Evolutionary conservation across 2,329 filamentous ascomycete genomes (phyloP).

Genomic region (Trichoderma pleuroti): DNA sequence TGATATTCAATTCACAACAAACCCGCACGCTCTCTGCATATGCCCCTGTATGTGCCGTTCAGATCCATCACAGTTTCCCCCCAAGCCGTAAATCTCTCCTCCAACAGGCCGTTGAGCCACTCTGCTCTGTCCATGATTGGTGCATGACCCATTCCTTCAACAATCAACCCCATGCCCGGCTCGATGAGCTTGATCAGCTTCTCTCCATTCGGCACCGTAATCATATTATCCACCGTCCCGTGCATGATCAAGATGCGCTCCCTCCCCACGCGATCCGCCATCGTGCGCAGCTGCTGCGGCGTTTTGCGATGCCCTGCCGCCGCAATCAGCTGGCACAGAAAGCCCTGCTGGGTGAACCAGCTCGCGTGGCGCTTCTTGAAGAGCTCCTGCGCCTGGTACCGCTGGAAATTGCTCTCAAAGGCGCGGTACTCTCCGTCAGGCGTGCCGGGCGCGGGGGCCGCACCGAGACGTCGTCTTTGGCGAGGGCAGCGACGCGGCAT

Average conservation of each 20-base stretch:
- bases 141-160: slow-evolving; percentile 74
- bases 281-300: slow-evolving; percentile 56
- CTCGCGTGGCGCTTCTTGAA: slow-evolving; percentile 61
- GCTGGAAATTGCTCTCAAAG: slow-evolving; percentile 75
- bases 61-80: slow-evolving; percentile 41
- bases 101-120: slow-evolving; percentile 65
- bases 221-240: slow-evolving; percentile 74
- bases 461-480: slow-evolving; percentile 40
- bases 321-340: slow-evolving; percentile 73
- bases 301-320: slow-evolving; percentile 78
- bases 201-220: slow-evolving; percentile 65
- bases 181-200: slow-evolving; percentile 62
- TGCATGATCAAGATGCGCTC: slow-evolving; percentile 75
- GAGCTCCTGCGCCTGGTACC: slow-evolving; percentile 77
- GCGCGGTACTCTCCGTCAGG: slow-evolving; percentile 40
- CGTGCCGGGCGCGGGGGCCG: slow-evolving; percentile 31
- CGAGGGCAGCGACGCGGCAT: slow-evolving; percentile 52
- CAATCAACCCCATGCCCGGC: slow-evolving; percentile 58
- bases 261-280: slow-evolving; percentile 67
- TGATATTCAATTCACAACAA: background rate
- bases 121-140: slow-evolving; percentile 65
- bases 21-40: background rate
- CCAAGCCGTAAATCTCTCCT: slow-evolving; percentile 52
- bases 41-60: background rate
- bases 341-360: slow-evolving; percentile 62